Conservation (phyloP, 768 basidiomycete genomes). For the Lactarius deliciosus region DNA sequence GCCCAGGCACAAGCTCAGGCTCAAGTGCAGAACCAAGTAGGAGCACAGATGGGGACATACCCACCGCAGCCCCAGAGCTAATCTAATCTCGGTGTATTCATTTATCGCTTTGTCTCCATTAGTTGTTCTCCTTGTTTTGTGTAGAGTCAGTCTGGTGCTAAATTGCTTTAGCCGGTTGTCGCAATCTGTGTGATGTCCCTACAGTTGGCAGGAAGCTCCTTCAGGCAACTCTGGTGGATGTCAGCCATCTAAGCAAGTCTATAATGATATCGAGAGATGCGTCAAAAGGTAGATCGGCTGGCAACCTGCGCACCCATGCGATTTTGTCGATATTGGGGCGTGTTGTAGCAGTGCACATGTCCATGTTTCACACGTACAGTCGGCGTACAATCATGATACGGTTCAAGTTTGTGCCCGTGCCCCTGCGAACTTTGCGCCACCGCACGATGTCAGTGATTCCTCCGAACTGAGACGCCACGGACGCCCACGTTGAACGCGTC, state of each 20-base stretch:
- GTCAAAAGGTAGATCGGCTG: not conserved
- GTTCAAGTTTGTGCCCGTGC: not conserved
- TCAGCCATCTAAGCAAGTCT: not conserved
- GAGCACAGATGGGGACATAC: slow-evolving; percentile 20
- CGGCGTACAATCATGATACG: not conserved
- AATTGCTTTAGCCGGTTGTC: not conserved
- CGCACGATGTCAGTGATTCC: not conserved
- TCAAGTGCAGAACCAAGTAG: slow-evolving; percentile 21
- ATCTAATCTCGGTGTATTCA: not conserved
- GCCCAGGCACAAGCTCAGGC: slow-evolving; percentile 24
- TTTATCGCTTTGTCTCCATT: slow-evolving; percentile 2
- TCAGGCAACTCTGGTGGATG: too few relatives aligned
- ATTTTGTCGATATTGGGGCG: not conserved
- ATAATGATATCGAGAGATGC: not conserved
- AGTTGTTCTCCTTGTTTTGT: not conserved
- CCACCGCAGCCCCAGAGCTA: slow-evolving; percentile 16
- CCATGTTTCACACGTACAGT: not conserved
- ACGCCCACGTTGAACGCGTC: too few relatives aligned
- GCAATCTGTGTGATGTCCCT: not conserved
- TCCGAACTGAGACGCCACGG: not conserved
- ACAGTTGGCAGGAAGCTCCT: not conserved
- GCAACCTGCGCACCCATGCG: not conserved
- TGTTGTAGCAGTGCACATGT: not conserved
- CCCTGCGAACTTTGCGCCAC: not conserved
- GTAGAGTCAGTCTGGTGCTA: not conserved